Evolutionary conservation across 2,329 filamentous ascomycete species (phyloP), one percentile per base, ranked within the genome.

Genomic region (Fusarium luffae): DNA sequence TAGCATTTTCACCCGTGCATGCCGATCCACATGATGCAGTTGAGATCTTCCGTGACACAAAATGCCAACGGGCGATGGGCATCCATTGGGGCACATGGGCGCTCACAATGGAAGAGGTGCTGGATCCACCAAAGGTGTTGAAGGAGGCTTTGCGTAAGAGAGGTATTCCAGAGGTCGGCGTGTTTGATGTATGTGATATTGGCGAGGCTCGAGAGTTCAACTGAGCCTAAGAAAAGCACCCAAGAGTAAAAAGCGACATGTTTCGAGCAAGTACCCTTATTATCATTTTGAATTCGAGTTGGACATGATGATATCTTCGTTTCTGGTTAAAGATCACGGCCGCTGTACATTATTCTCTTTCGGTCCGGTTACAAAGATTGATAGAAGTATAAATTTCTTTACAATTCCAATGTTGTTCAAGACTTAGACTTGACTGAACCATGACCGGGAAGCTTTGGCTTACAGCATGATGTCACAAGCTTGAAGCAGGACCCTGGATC

Each of bases 31-130:
- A 89, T 71, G 95, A 98, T 77, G 88, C 91, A 1, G 94, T 97
- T 40, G 93, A 96, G 74, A 97, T 98, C 72, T 97, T 97, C 79
- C 79, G 84, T 9, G 94, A 98, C 74, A 97, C 93, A 1, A 86
- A 86, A 71, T 98, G 94, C 82, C 85, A 87, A 74, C 84, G 82
- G 19, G 94, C 94, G 23, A 85, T 98, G 82, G 94, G 89, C 3
- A 97, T 98, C 73, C 95, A 98, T 77, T 98, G 94, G 94, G 94
- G 94, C 4, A 90, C 92, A 0, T 98, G 94, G 93, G 90, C 93
- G 1, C 80, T 97, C 72, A 97, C 94, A 0, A 85, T 89, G 64
- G 95, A 98, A 79, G 92, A 94, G 63, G 91, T 97, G 2, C 78
- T 94, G 59, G 94, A 97, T 81, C 95, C 95, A 47, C 93, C 94